Evolutionary conservation across 148 eudicot species (phyloP).

Genomic region (Cornus kousa): DNA sequence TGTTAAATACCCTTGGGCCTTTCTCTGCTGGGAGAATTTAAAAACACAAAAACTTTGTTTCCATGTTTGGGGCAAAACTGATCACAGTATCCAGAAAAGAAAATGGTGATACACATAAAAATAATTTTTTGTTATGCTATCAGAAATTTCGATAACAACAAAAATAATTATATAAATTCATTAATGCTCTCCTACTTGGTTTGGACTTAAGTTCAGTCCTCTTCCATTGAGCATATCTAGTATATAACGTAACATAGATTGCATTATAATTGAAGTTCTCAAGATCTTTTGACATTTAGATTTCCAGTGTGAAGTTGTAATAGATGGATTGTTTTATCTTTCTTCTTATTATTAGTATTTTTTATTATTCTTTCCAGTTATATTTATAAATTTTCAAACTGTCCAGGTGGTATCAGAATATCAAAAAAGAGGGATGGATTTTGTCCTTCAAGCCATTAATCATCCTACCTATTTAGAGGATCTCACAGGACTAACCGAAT

Average conservation of each 20-base stretch:
- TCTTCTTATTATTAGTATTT: background rate
- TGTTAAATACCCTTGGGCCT: background rate
- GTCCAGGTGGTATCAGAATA: constrained; percentile 83
- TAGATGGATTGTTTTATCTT: background rate
- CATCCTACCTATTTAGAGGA: constrained; percentile 95
- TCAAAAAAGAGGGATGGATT: constrained; percentile 60
- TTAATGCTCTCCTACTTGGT: background rate
- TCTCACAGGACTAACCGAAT: constrained; percentile 82
- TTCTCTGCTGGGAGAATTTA: background rate
- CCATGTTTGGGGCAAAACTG: too few species aligned
- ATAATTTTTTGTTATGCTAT: too few species aligned
- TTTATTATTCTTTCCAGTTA: background rate
- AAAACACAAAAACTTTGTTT: too few species aligned
- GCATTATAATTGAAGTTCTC: background rate
- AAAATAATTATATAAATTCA: too few species aligned
- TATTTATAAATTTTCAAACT: background rate
- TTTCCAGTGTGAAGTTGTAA: background rate
- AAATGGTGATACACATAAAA: too few species aligned
- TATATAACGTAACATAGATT: background rate
- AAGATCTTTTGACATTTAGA: background rate
- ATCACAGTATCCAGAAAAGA: too few species aligned
- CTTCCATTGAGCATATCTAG: background rate
- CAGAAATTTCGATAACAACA: too few species aligned
- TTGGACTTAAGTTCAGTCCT: background rate
- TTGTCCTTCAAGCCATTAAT: constrained; percentile 80